These are phyloP conservation scores for Coniella vitis DNA, from an alignment of 2,329 filamentous ascomycete species.

Conservation along the genomic window DNA sequence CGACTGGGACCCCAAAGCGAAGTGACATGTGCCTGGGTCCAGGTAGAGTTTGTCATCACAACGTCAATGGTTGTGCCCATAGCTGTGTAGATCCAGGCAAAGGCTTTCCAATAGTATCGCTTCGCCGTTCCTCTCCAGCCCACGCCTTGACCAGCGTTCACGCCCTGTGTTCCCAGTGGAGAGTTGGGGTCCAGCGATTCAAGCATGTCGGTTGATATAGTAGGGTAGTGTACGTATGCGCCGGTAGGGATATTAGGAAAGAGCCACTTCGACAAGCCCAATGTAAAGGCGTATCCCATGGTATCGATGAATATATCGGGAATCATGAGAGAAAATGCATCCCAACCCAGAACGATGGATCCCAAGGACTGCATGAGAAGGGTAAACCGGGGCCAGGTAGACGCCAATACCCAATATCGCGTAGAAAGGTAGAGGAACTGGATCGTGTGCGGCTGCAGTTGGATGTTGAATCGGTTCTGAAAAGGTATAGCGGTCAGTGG, in stretches of 20 bases:
- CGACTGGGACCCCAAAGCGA: constrained; percentile 66
- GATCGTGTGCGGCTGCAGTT: constrained; percentile 73
- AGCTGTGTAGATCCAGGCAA: constrained; percentile 74
- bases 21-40: constrained; percentile 82
- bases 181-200: constrained; percentile 64
- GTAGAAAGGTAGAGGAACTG: constrained; percentile 88
- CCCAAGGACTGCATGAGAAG: constrained; percentile 90
- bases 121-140: constrained; percentile 68
- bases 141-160: constrained; percentile 76
- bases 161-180: constrained; percentile 54
- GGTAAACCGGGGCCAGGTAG: constrained; percentile 87
- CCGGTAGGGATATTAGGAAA: constrained; percentile 77
- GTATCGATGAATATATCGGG: constrained; percentile 96
- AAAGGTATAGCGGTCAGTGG: constrained; percentile 4
- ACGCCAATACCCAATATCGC: constrained; percentile 76
- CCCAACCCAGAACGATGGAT: constrained; percentile 79
- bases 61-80: constrained; percentile 81
- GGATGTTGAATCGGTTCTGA: constrained; percentile 84
- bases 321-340: constrained; percentile 85
- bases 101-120: constrained; percentile 77
- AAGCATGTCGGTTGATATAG: constrained; percentile 97
- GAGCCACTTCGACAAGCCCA: constrained; percentile 74
- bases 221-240: constrained; percentile 96
- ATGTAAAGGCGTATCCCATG: constrained; percentile 92
- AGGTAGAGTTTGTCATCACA: constrained; percentile 95